A percentile compares a stretch with the other conserved stretches of the same genome.
These are phyloP conservation scores for Phytophthora pseudosyringae DNA, from an alignment of 352 stramenopile species.

Conservation along the genomic window DNA sequence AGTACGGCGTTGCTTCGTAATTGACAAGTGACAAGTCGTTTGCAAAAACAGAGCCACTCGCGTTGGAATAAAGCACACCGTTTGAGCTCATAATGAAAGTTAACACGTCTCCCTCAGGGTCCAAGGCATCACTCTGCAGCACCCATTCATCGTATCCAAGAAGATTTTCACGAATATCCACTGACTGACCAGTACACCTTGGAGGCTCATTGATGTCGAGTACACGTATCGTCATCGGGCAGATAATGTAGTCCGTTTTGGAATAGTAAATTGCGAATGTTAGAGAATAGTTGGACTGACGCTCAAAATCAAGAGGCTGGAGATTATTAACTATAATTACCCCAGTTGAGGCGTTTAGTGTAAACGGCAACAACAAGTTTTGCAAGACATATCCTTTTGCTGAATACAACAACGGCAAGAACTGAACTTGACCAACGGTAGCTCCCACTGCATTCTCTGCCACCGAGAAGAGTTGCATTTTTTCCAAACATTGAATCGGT, in stretches of 20 bases:
- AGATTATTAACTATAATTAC: constrained; percentile 37
- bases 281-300: constrained; percentile 32
- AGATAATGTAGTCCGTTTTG: constrained; percentile 43
- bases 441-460: constrained; percentile 26
- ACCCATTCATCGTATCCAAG: constrained; percentile 26
- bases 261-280: constrained; percentile 48
- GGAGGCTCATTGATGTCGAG: constrained; percentile 62
- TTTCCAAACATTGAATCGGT: constrained; percentile 42
- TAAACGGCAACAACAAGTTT: constrained; percentile 35
- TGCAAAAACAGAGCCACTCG: constrained; percentile 28
- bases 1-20: constrained; percentile 25
- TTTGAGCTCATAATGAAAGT: constrained; percentile 18
- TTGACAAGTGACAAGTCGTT: constrained; percentile 24
- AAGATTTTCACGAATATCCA: constrained; percentile 43
- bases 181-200: constrained; percentile 28
- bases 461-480: constrained; percentile 17
- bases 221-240: constrained; percentile 40
- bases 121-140: constrained; percentile 18
- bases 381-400: constrained; percentile 11
- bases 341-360: constrained; percentile 43
- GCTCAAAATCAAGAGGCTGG: constrained; percentile 51
- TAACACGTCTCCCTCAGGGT: constrained; percentile 23
- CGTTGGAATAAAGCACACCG: constrained; percentile 24
- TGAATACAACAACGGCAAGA: constrained; percentile 18
- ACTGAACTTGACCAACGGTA: constrained; percentile 10